Base-by-base conservation (phyloP, 2,329 filamentous ascomycete species). In the Emergomyces africanus region DNA sequence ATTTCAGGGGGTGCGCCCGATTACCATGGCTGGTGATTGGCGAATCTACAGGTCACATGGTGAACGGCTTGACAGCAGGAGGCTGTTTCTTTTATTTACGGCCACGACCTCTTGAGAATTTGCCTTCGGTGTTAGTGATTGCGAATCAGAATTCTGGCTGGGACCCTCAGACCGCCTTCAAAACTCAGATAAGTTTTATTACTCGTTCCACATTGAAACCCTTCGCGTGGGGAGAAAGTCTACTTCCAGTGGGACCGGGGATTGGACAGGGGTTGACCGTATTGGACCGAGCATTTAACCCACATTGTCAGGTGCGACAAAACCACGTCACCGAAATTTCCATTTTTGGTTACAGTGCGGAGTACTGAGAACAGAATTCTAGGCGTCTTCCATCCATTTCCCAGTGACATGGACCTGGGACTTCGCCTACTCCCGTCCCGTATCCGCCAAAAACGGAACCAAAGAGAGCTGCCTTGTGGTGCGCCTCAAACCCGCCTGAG, bases 401-500 rank as follows among this genome's bases (percentile, higher is more conserved):
- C 61, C 61, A 61, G 57, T 57, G 61, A 62, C 61, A 61, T 61
- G 61, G 61, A 58, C 59, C 58, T 61, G 61, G 61, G 44, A 55
- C 30, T 35, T 54, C 57, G 49, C 50, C 37, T 54, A n/a, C 44
- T 49, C 30, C 54, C 41, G 53, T 59, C 44, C 53, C 58, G 50
- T 48, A 28, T 57, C 23, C 15, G 30, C 23, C 18, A 46, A 44
- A 9, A 39, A 57, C 41, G 20, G 42, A 57, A 48, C 25, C 44
- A 9, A 42, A 8, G 23, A 20, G 12, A 15, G 39, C 2, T 18
- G 41, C 25, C 25, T 25, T 56, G 39, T 25, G 15, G 15, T 18
- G 4, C 20, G 42, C 23, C 23, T 33, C 37, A 30, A 18, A 30
- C 37, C 54, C n/a, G n/a, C n/a, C n/a, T n/a, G n/a, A 56, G 23